A percentile compares a stretch with the other conserved stretches of the same genome.
Conservation (phyloP, 768 basidiomycete species). For the Termitomyces sp. region DNA sequence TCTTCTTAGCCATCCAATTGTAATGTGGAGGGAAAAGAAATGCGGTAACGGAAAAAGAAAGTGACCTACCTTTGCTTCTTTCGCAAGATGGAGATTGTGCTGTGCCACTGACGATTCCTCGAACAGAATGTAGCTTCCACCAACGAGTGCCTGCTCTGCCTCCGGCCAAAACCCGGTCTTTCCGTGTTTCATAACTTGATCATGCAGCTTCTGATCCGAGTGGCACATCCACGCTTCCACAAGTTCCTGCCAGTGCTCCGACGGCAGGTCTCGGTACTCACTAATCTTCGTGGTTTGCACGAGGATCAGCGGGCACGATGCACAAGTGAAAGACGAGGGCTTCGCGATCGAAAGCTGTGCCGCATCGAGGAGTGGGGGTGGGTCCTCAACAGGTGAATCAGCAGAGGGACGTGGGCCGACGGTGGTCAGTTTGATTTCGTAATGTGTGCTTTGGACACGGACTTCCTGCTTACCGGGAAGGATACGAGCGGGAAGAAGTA, state of each 20-base stretch:
- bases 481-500: conserved; percentile 53
- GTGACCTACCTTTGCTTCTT: conserved; percentile 53
- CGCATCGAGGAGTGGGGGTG: conserved; percentile 62
- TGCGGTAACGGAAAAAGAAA: not conserved
- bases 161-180: conserved; percentile 78
- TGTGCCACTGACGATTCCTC: conserved; percentile 53
- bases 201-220: conserved; percentile 78
- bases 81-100: conserved; percentile 46
- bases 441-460: conserved; percentile 51
- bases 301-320: conserved; percentile 76
- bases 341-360: conserved; percentile 49
- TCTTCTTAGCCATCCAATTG: conserved; percentile 85
- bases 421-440: conserved; percentile 67
- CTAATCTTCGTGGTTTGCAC: conserved; percentile 48
- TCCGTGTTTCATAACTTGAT: conserved; percentile 55
- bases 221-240: conserved; percentile 99
- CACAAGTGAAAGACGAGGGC: conserved; percentile 71
- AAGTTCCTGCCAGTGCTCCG: conserved; percentile 96
- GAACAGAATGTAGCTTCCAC: conserved; percentile 86
- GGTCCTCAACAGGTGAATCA: conserved; percentile 21
- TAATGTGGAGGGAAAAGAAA: conserved; percentile 6
- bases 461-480: conserved; percentile 60
- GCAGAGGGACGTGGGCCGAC: conserved; percentile 19
- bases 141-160: conserved; percentile 72
- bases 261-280: conserved; percentile 82